Base-by-base conservation (phyloP, 805 yeast species). In the Priceomyces castillae region DNA sequence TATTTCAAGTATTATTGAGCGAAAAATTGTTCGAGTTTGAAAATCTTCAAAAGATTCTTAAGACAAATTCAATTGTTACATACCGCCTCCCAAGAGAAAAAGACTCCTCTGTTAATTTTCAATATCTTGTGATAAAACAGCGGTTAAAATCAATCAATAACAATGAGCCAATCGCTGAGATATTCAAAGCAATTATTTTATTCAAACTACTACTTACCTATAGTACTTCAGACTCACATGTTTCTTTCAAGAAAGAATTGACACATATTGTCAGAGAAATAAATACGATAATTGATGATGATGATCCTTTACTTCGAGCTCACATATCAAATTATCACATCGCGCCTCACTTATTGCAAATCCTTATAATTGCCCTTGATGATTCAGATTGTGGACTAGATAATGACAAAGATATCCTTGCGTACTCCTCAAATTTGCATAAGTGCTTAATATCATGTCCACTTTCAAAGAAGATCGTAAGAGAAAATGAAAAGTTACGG, bases 291-390 rank as follows among this genome's bases (percentile, higher is more conserved):
- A 15, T 42, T 34, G 39, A 31, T 7, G 19, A 22, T 14, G 41
- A 42, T 28, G 35, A 40, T 26, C 36, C 28, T 9, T 25, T 35
- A 23, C 43, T 53, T n/a, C 56, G 58, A 42, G 41, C 52, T 4
- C 56, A 60, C 39, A 47, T 64, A 14, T 56, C 65, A 23, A 65
- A 64, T 42, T 62, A 57, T 48, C 67, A 64, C 39, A 39, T 63
- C n/a, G 47, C 60, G 15, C 65, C 62, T 12, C 65, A 61, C 19
- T 47, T 65, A 15, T 48, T 65, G 17, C 68, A 64, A 31, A 41
- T 64, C 5, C 43, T 65, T 20, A 64, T 59, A 44, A 46, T 64
- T 14, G 43, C 54, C 30, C 46, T 61, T 14, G 65, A 57, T 26
- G 42, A 22, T 9, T 7, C 6, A 22, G 25, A 22, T 22, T 22